Percentiles rank a stretch among this genome's conserved stretches.
These are phyloP conservation scores for Xylogone sp. DNA, from an alignment of 2,329 filamentous ascomycete species.

Conservation along the genomic window DNA sequence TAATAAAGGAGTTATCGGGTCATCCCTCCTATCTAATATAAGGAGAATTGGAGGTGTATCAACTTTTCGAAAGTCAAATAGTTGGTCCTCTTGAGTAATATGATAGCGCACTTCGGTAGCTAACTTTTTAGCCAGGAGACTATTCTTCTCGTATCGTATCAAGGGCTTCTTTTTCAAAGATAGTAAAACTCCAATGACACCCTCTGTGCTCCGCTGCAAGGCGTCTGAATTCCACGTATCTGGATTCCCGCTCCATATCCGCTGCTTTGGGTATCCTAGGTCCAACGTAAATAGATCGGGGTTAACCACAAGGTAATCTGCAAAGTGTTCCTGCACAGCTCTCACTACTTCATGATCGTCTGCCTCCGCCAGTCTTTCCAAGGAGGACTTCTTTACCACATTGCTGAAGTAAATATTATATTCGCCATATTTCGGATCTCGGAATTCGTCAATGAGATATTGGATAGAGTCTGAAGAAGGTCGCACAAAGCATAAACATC, in stretches of 20 bases:
- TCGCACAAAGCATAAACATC: constrained; percentile 88
- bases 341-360: constrained; percentile 98
- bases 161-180: constrained; percentile 95
- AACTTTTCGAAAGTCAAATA: constrained; percentile 93
- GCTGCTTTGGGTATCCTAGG: constrained; percentile 66
- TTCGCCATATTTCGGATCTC: constrained; percentile 95
- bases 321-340: constrained; percentile 90
- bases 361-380: constrained; percentile 91
- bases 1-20: constrained; percentile 88
- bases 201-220: constrained; percentile 82
- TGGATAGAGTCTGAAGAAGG: constrained; percentile 93
- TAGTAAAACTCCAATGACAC: constrained; percentile 76
- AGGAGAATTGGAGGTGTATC: constrained; percentile 93
- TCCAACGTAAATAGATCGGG: constrained; percentile 86
- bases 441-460: constrained; percentile 87
- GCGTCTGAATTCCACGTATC: constrained; percentile 91
- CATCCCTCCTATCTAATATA: constrained; percentile 85
- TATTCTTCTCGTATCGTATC: constrained; percentile 90
- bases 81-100: constrained; percentile 90
- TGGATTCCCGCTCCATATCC: constrained; percentile 76
- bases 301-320: constrained; percentile 93
- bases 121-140: constrained; percentile 84
- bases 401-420: constrained; percentile 98
- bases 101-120: constrained; percentile 89
- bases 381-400: constrained; percentile 90